A percentile compares a stretch with the other conserved stretches of the same genome.
phyloP scores from a whole-genome alignment of 2,329 filamentous ascomycete genomes.

The Westerdykella ornata region DNA sequence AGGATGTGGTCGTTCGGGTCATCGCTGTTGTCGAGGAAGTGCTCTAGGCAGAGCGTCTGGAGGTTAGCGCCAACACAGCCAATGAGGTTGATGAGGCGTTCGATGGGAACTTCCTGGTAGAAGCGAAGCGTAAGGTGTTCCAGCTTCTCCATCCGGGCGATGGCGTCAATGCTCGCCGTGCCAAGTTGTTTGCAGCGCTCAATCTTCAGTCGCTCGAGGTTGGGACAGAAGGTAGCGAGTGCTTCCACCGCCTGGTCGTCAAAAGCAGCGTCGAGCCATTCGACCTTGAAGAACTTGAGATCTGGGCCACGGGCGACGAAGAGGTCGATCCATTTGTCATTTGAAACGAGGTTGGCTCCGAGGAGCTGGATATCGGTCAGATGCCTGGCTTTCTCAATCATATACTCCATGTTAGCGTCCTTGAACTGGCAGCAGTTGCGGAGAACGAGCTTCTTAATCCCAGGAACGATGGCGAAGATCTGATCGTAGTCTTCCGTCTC shows the following conservation, averaged over 20 bases:
- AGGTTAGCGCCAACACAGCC: conserved; percentile 57
- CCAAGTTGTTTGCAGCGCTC: conserved; percentile 71
- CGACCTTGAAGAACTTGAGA: conserved; percentile 66
- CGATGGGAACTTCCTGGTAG: conserved; percentile 50
- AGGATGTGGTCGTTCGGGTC: conserved; percentile 49
- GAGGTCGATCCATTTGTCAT: conserved; percentile 66
- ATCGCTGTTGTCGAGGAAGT: conserved; percentile 61
- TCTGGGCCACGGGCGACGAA: conserved; percentile 58
- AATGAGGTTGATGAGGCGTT: conserved; percentile 57
- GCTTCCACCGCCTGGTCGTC: conserved; percentile 60
- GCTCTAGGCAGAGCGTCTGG: conserved; percentile 69
- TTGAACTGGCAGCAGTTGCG: conserved; percentile 90
- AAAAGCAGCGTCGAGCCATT: conserved; percentile 77
- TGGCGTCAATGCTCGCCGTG: conserved; percentile 56
- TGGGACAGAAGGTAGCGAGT: conserved; percentile 59
- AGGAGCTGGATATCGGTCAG: conserved; percentile 73
- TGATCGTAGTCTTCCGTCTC: conserved; percentile 68
- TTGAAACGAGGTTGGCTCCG: conserved; percentile 74
- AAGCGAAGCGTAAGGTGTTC: conserved; percentile 71
- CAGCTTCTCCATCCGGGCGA: conserved; percentile 58
- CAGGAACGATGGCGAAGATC: conserved; percentile 69
- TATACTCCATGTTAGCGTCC: conserved; percentile 72
- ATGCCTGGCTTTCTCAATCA: conserved; percentile 62
- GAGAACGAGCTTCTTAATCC: conserved; percentile 64
- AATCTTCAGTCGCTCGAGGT: conserved; percentile 69